Conservation (phyloP, 2,329 filamentous ascomycete species). For the Apiospora aurea region DNA sequence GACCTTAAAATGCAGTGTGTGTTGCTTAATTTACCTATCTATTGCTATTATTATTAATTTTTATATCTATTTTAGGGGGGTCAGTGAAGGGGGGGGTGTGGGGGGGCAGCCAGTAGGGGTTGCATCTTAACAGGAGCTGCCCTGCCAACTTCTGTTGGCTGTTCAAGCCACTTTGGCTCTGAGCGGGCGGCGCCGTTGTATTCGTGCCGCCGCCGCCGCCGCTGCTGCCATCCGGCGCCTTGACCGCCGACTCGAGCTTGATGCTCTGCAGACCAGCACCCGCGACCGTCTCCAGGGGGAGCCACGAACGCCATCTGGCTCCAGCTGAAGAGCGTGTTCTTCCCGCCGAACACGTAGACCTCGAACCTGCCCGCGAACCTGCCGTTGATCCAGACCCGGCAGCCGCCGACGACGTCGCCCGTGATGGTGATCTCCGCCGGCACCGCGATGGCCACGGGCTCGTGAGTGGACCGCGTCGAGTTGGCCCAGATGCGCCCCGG, state of each 20-base stretch:
- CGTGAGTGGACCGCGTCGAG: constrained; percentile 52
- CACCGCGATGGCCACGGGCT: constrained; percentile 44
- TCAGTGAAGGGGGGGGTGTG: no score
- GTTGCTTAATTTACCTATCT: no score
- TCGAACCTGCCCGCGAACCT: constrained; percentile 58
- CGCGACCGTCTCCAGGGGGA: constrained; percentile 46
- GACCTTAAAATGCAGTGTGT: no score
- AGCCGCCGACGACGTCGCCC: constrained; percentile 54
- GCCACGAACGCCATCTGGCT: constrained; percentile 64
- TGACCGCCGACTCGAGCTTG: neutral
- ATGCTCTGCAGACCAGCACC: constrained; percentile 29
- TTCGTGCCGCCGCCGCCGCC: neutral
- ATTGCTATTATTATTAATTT: no score
- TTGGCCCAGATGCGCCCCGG: constrained; percentile 62
- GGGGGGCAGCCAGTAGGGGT: no score
- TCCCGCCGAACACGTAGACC: constrained; percentile 60
- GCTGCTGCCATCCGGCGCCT: neutral
- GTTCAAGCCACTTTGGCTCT: neutral
- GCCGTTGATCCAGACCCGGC: constrained; percentile 55
- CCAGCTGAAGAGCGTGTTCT: constrained; percentile 59
- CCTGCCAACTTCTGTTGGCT: neutral
- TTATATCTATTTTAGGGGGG: no score
- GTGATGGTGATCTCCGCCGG: constrained; percentile 48
- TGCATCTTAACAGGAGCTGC: neutral
- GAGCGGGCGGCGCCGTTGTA: neutral